Conservation (phyloP, 2,329 filamentous ascomycete species). For the Rutstroemia sydowiana region DNA sequence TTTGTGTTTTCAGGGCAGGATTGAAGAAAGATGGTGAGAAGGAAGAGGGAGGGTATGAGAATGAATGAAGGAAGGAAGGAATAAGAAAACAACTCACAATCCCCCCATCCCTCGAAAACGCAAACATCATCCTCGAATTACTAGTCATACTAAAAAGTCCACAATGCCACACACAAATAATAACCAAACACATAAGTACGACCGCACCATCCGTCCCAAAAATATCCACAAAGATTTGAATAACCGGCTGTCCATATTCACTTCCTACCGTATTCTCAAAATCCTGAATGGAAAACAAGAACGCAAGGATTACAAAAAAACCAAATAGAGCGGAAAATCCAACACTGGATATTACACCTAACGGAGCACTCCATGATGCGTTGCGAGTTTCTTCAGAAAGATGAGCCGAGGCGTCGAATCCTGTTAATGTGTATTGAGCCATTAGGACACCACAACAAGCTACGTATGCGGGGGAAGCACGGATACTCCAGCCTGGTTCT, state of each 20-base stretch:
- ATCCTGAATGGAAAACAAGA: conserved; percentile 53
- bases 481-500: conserved; percentile 43
- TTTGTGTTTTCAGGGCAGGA: too few relatives aligned
- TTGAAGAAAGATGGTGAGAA: too few relatives aligned
- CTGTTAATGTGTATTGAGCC: conserved; percentile 47
- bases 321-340: conserved; percentile 49
- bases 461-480: conserved; percentile 47
- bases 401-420: conserved; percentile 50
- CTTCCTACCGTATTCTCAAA: conserved; percentile 41
- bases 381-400: conserved; percentile 50
- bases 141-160: conserved; percentile 51
- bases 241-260: conserved; percentile 43
- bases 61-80: background rate
- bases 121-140: conserved; percentile 54
- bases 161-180: conserved; percentile 55
- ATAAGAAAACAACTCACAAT: conserved; percentile 31
- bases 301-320: conserved; percentile 50
- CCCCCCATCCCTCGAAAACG: conserved; percentile 48
- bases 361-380: conserved; percentile 48
- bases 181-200: conserved; percentile 46
- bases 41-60: too few relatives aligned
- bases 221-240: conserved; percentile 51
- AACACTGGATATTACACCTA: conserved; percentile 50
- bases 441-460: conserved; percentile 47
- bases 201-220: conserved; percentile 49